Evolutionary conservation across 108 stramenopile genomes (phyloP).

Genomic region (Schizochytrium sp.): DNA sequence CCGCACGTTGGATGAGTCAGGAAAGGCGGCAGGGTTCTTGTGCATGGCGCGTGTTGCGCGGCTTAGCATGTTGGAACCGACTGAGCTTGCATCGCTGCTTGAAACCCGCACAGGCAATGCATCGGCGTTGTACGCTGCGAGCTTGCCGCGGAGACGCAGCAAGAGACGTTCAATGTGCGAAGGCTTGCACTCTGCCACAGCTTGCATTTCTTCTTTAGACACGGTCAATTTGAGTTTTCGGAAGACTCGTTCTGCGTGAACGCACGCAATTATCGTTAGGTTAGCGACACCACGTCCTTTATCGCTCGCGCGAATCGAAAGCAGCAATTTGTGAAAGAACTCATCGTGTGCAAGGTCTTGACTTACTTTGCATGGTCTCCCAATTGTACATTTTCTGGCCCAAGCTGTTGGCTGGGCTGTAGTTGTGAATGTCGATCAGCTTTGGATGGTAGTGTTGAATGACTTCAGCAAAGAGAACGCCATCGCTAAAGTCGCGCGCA

Average conservation of each 20-base stretch:
- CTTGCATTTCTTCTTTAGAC: conserved; percentile 38
- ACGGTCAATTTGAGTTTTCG: background rate
- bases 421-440: conserved; percentile 60
- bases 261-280: background rate
- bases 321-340: background rate
- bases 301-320: conserved; percentile 33
- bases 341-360: background rate
- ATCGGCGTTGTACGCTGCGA: background rate
- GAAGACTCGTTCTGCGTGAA: background rate
- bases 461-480: conserved; percentile 56
- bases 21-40: background rate
- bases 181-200: conserved; percentile 35
- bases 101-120: background rate
- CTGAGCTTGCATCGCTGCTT: background rate
- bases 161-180: conserved; percentile 47
- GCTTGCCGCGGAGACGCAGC: conserved; percentile 39
- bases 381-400: conserved; percentile 58
- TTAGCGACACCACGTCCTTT: background rate
- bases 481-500: conserved; percentile 59
- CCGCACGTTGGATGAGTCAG: background rate
- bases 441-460: conserved; percentile 54
- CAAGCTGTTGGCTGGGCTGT: conserved; percentile 45
- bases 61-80: background rate
- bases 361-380: conserved; percentile 47
- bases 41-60: background rate